Evolutionary conservation across 2,329 filamentous ascomycete species (phyloP), one percentile per base, ranked within the genome.

Genomic region (Triangularia verruculosa): DNA sequence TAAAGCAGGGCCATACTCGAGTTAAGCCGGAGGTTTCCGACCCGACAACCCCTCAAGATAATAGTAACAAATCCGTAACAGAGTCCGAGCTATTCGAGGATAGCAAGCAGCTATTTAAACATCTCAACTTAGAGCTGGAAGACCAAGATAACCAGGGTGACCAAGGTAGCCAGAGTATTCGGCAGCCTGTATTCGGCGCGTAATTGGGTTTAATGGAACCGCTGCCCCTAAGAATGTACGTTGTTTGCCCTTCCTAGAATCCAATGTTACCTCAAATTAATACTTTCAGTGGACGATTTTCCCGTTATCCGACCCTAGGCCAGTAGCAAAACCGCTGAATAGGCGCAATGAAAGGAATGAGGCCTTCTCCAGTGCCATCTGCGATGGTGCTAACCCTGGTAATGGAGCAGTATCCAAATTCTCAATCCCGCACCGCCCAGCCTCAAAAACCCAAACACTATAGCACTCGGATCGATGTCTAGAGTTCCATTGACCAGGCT

Each of bases 401-500:
- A 47, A 47, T 20, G 39, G 39, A 17, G 39, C 39, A 11, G 17
- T 8, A 5, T 1, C 20, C n/a, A 20, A n/a, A 3, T 47, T 47
- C 34, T 8, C 17, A 7, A n/a, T 47, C 2, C 39, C 39, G 3
- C 39, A 47, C n/a, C 39, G 34, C 8, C 39, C 39, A 2, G n/a
- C 3, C 5, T 47, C n/a, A 6, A 47, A 47, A 20, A 47, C n/a
- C n/a, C n/a, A n/a, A n/a, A n/a, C n/a, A 24, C 17, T 17, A 57
- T 57, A 15, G 54, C 54, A 34, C 27, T 22, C 54, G 54, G 54
- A 22, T 34, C 17, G 54, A 34, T 28, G 22, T 24, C 54, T 17
- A 57, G 27, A 58, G 57, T 59, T 59, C 57, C 57, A 59, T 59
- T 27, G 57, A 17, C 57, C 20, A 27, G 57, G 8, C 25, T 47